Percentiles rank a stretch among this genome's conserved stretches.
These are phyloP conservation scores for Multifurca ochricompacta DNA, from an alignment of 768 basidiomycete genomes.

Conservation along the genomic window DNA sequence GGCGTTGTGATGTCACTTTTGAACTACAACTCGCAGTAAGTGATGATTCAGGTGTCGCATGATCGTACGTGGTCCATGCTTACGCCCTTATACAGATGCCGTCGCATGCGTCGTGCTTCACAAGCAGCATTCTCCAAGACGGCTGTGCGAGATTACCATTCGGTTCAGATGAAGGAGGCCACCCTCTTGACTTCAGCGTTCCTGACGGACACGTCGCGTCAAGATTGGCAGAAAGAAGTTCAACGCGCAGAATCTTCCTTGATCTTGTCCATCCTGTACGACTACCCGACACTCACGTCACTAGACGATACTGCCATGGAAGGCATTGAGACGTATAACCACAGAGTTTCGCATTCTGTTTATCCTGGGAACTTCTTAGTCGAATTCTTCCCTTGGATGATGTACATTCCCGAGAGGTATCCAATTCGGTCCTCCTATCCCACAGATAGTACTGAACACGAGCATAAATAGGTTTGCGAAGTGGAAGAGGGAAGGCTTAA, in stretches of 20 bases:
- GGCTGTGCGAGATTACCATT: slow-evolving; percentile 21
- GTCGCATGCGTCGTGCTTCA: slow-evolving; percentile 28
- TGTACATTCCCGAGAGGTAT: slow-evolving; percentile 5
- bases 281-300: slow-evolving; percentile 5
- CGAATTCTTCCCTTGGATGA: slow-evolving; percentile 8
- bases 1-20: slow-evolving; percentile 2
- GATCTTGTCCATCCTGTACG: slow-evolving; percentile 25
- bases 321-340: not conserved
- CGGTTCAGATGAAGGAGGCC: slow-evolving; percentile 27
- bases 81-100: slow-evolving; percentile 24
- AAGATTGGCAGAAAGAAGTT: slow-evolving; percentile 26
- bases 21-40: not conserved
- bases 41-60: not conserved
- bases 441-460: not conserved
- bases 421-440: not conserved
- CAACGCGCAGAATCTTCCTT: slow-evolving; percentile 24
- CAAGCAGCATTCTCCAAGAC: slow-evolving; percentile 28
- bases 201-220: slow-evolving; percentile 22
- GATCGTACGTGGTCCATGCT: not conserved
- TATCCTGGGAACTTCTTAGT: not conserved
- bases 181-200: slow-evolving; percentile 25
- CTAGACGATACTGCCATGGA: not conserved
- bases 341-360: not conserved
- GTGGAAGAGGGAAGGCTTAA: not conserved
- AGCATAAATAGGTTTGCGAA: not conserved